phyloP scores from a whole-genome alignment of 1,284 basidiomycete genomes.

The Fomitopsis betulina region DNA sequence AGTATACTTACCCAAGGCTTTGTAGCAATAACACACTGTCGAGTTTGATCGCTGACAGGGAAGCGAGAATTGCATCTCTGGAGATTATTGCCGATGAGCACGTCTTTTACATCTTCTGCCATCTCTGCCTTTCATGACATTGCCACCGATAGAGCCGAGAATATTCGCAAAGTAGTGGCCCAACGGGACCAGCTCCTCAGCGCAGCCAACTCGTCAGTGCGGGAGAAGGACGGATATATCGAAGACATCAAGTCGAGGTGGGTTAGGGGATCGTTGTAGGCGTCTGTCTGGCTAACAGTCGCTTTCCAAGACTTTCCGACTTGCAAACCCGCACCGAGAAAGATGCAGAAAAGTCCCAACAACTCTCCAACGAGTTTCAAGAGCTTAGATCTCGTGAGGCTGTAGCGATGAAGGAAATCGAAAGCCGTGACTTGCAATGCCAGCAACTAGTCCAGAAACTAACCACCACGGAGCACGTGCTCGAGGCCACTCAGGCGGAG shows the following conservation, averaged over 20 bases:
- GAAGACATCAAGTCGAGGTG: slow-evolving; percentile 25
- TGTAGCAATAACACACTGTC: slow-evolving; percentile 7
- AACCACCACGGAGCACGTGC: slow-evolving; percentile 3
- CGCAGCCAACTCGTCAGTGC: neutral
- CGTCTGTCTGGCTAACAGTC: neutral
- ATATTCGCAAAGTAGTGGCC: neutral
- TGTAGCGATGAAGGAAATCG: slow-evolving; percentile 8
- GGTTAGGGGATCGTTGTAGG: neutral
- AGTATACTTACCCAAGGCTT: neutral
- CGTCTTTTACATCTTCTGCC: neutral
- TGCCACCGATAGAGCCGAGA: neutral
- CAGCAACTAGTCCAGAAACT: slow-evolving; percentile 9
- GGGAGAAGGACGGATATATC: slow-evolving; percentile 21
- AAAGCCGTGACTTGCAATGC: slow-evolving; percentile 10
- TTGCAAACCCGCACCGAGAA: slow-evolving; percentile 18
- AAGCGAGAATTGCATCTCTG: slow-evolving; percentile 10
- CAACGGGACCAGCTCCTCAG: slow-evolving; percentile 3
- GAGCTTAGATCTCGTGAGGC: slow-evolving; percentile 19
- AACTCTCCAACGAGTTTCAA: slow-evolving; percentile 27
- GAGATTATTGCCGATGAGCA: slow-evolving; percentile 11
- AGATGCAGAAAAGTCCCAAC: slow-evolving; percentile 16
- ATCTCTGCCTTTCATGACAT: neutral
- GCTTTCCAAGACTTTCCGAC: slow-evolving; percentile 16
- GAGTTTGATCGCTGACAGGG: slow-evolving; percentile 10
- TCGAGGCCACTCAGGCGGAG: slow-evolving; percentile 21